Evolutionary conservation across 208 protist species (phyloP).

Genomic region (Trypanosomatidae sp.): DNA sequence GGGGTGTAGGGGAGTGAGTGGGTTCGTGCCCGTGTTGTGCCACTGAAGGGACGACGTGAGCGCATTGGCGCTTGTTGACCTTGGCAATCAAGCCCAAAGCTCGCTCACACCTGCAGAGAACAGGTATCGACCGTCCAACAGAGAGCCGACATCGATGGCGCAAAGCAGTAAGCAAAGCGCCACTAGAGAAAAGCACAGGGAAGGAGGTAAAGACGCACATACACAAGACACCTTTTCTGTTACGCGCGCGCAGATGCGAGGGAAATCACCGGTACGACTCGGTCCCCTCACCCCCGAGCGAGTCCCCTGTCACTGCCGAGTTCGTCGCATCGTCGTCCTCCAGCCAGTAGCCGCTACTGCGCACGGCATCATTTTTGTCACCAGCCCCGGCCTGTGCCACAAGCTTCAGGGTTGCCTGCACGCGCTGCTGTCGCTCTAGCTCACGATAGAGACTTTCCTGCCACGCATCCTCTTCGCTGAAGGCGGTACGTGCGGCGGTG

Average conservation of each 20-base stretch:
- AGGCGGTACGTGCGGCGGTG: constrained; percentile 21
- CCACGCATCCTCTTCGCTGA: constrained; percentile 31
- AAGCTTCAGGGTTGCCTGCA: constrained; percentile 29
- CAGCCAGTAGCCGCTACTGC: constrained; percentile 28
- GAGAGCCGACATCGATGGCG: neutral
- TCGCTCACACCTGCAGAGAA: neutral
- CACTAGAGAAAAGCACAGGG: neutral
- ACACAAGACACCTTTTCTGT: neutral
- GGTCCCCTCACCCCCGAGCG: neutral
- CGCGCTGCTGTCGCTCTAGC: constrained; percentile 28
- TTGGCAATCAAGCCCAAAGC: neutral
- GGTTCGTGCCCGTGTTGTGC: neutral
- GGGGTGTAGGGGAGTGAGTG: neutral
- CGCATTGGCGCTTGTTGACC: neutral
- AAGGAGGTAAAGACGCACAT: neutral
- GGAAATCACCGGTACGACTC: neutral
- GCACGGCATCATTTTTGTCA: constrained; percentile 7
- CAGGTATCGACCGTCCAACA: neutral
- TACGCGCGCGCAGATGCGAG: neutral
- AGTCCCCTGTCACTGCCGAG: constrained; percentile 18
- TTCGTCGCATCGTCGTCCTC: constrained; percentile 9
- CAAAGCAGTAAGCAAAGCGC: neutral
- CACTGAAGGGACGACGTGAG: neutral
- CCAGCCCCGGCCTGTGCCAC: constrained; percentile 5
- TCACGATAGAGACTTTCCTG: constrained; percentile 27